Base-by-base conservation (phyloP, 345 rosid genomes). In the Brassica carinata region DNA sequence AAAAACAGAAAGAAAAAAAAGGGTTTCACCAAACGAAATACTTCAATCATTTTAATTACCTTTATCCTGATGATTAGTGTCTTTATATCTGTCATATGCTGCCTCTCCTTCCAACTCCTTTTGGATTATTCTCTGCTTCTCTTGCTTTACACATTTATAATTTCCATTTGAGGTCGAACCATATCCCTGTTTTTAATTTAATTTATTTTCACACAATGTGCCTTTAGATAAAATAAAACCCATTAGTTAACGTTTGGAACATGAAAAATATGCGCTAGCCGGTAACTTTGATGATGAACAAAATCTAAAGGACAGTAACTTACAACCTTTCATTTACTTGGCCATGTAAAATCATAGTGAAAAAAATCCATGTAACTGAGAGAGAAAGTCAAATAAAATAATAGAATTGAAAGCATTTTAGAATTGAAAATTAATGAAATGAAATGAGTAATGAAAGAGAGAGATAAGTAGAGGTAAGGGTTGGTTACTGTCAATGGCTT, bases 381-480 rank as follows among this genome's bases (percentile, higher is more conserved):
- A n/a, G 58, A 43, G 48, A 65, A 31, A 11, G 64, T 29, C 63
- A 48, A 17, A 23, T 45, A 17, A 7, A 64, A 8, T 59, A 33
- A 8, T 59, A 43, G 31, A 69, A 5, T 73, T 63, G 31, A 63
- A 84, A 81, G 71, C 72, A 75, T 80, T 63, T 27, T 38, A 75
- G 17, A 63, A 29, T 83, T 67, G 79, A 73, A 80, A 67, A 15
- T 10, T 23, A 67, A 13, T 72, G 62, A 76, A 63, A 1, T 81
- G 77, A 51, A 66, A 71, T 63, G 68, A 67, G 69, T 1, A 14
- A 63, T 72, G 72, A 38, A 29, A 68, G 70, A 66, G 79, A 71
- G 34, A 75, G 76, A 69, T n/a, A 53, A 69, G 71, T 26, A 86
- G 89, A 85, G 87, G 87, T 82, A 85, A 67, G 51, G 85, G 90